phyloP scores from a whole-genome alignment of 768 basidiomycete species.

The Lactifluus volemus region DNA sequence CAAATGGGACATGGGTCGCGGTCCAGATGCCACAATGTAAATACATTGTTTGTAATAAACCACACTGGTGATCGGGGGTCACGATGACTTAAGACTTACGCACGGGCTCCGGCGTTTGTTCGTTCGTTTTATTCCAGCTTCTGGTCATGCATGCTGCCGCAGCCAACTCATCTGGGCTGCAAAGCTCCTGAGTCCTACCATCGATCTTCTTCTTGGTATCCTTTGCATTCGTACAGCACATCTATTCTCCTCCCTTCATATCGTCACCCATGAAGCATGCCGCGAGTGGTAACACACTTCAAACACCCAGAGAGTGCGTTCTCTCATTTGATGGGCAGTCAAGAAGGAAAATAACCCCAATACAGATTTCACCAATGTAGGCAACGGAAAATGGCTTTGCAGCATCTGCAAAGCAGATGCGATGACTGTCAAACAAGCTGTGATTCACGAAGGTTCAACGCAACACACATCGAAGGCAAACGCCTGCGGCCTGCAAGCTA shows the following conservation, averaged over 20 bases:
- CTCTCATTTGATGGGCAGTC: not conserved
- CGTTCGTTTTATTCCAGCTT: not conserved
- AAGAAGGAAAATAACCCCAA: not conserved
- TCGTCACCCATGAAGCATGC: slow-evolving; percentile 13
- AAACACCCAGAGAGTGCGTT: slow-evolving; percentile 1
- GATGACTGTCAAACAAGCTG: slow-evolving; percentile 25
- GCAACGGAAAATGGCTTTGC: slow-evolving; percentile 27
- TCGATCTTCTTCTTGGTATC: slow-evolving; percentile 11
- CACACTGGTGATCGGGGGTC: not conserved
- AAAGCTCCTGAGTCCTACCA: slow-evolving; percentile 8
- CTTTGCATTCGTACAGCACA: not conserved
- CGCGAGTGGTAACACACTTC: slow-evolving; percentile 7
- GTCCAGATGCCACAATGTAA: not conserved
- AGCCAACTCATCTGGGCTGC: slow-evolving; percentile 14
- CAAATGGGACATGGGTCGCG: no score
- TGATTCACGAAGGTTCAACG: slow-evolving; percentile 27
- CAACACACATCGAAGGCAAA: slow-evolving; percentile 20
- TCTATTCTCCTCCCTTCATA: not conserved
- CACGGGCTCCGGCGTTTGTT: slow-evolving; percentile 1
- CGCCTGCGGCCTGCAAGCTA: slow-evolving; percentile 13
- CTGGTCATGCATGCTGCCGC: slow-evolving; percentile 7
- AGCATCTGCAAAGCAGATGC: slow-evolving; percentile 26
- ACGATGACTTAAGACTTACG: slow-evolving; percentile 12
- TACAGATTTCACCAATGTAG: slow-evolving; percentile 22
- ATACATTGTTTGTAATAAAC: not conserved